phyloP scores from a whole-genome alignment of 352 stramenopile species.

The Blastocystis sp. region DNA sequence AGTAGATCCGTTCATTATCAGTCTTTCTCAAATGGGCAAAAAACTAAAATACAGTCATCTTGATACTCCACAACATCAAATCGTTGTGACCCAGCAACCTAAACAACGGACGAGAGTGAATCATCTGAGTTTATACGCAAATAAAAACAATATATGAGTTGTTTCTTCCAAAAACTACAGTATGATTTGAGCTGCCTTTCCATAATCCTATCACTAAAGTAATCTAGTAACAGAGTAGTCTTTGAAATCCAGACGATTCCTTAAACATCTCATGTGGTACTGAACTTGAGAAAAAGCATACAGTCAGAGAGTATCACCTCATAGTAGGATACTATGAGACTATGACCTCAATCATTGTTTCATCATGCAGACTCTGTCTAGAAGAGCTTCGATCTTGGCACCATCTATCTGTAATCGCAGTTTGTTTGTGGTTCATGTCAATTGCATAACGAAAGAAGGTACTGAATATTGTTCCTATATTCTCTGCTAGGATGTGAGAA shows the following conservation, averaged over 20 bases:
- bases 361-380: neutral
- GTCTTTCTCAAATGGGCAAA: neutral
- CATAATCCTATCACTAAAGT: no score
- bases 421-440: conserved; percentile 23
- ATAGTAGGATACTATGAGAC: neutral
- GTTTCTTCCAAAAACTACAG: no score
- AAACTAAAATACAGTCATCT: neutral
- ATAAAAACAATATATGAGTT: no score
- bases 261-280: no score
- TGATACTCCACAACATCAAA: neutral
- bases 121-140: no score
- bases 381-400: neutral
- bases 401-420: neutral
- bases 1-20: neutral
- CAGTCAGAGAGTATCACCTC: no score
- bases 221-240: no score
- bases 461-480: neutral
- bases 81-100: no score
- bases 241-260: no score
- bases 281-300: no score
- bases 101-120: no score
- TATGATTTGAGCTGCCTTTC: no score
- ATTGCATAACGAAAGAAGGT: conserved; percentile 29
- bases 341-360: neutral
- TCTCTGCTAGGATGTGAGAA: conserved; percentile 1